Percentiles rank a stretch among this genome's conserved stretches.
Conservation (phyloP, 495 filamentous ascomycete genomes). For the Penicillium odoratum region DNA sequence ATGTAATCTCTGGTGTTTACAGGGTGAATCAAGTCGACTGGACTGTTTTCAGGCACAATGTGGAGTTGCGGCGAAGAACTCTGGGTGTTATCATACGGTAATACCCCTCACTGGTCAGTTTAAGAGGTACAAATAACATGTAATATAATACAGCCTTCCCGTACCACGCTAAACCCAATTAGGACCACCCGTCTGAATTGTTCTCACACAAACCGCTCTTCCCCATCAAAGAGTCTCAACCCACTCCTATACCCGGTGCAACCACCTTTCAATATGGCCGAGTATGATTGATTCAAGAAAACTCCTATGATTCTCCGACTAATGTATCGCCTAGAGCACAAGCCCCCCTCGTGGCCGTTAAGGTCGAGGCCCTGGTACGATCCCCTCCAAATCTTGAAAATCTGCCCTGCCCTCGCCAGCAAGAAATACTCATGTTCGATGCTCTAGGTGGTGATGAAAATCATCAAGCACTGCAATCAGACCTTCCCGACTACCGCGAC, state of each 20-base stretch:
- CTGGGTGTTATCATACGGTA: constrained; percentile 15
- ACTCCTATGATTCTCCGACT: constrained; percentile 3
- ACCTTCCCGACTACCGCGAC: constrained; percentile 87
- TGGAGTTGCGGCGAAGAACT: constrained; percentile 1
- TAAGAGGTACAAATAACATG: background rate
- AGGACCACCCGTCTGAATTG: constrained; percentile 16
- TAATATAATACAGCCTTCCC: constrained; percentile 1
- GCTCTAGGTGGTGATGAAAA: constrained; percentile 87
- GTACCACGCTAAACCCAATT: constrained; percentile 26
- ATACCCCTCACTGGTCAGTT: constrained; percentile 15
- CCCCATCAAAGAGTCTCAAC: constrained; percentile 21
- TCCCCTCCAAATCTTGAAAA: constrained; percentile 32
- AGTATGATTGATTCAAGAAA: constrained; percentile 31
- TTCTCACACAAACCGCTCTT: constrained; percentile 47
- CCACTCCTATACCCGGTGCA: constrained; percentile 29
- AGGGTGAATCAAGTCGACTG: background rate
- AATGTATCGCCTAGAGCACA: constrained; percentile 31
- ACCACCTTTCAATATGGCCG: constrained; percentile 46
- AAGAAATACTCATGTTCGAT: constrained; percentile 28
- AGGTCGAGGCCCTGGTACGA: constrained; percentile 79
- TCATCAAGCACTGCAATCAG: constrained; percentile 88
- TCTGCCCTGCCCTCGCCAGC: constrained; percentile 32
- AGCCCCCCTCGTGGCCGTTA: constrained; percentile 70
- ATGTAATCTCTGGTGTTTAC: no score
- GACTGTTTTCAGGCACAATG: background rate